Base-by-base conservation (phyloP, 2,329 filamentous ascomycete species). In the Penicillium psychrosexuale region DNA sequence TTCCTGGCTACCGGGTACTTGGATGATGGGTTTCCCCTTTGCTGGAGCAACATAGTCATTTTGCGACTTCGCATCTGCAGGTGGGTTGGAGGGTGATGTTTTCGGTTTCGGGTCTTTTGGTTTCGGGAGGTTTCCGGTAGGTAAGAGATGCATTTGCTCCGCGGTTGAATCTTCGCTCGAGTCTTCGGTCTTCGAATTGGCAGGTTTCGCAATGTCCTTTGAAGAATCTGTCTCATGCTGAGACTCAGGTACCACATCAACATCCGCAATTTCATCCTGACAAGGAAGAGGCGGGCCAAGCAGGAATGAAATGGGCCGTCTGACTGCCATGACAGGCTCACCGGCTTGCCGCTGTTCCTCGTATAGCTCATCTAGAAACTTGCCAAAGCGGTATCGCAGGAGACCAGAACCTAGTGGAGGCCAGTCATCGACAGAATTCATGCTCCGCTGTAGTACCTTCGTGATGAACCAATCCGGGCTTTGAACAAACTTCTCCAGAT, bases 401-500 rank as follows among this genome's bases (percentile, higher is more conserved):
- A 79, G 68, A 0, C 81, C 79, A 0, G 84, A 77, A 47, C 78
- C 70, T 59, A 84, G 74, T 31, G 76, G 71, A n/a, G 77, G 77
- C 79, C 84, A 86, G 53, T 84, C 80, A 19, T 69, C 69, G 1
- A 77, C 60, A 3, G 80, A 76, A 31, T 84, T 75, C 67, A 91
- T 83, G 61, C 89, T 81, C 38, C 80, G 83, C 27, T 78, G 80
- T 5, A 96, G 76, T 17, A 96, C 75, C 57, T 83, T 86, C 19
- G 75, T 75, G 15, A 89, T 79, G 61, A 95, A 94, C 0, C 69
- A 71, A 59, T 90, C 84, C 0, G 93, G 93, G 56, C 90, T 76
- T 49, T 84, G 80, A 15, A 95, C 80, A 60, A 99, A 96, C 60
- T 89, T 85, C 61, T 91, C 83, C 50, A 96, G 80, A 66, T 97